Percentiles rank a stretch among this genome's conserved stretches.
phyloP scores from a whole-genome alignment of 305 asterid species.

The Rubia tinctorum region DNA sequence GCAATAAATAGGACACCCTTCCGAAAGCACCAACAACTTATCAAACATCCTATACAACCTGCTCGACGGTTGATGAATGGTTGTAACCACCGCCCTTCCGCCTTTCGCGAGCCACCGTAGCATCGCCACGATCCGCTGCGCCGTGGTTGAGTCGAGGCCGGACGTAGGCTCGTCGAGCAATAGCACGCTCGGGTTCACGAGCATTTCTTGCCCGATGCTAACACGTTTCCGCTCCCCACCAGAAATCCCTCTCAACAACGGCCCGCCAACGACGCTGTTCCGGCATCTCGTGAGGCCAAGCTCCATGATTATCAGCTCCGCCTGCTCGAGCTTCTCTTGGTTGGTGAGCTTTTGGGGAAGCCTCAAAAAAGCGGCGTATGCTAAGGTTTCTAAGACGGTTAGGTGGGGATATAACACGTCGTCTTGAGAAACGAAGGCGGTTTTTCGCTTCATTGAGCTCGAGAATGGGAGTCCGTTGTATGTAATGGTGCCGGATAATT shows the following conservation, averaged over 20 bases:
- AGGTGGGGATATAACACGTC: slow-evolving; percentile 76
- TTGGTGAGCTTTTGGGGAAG: slow-evolving; percentile 45
- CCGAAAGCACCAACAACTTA: slow-evolving; percentile 58
- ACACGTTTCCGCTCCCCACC: slow-evolving; percentile 85
- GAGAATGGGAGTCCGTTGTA: slow-evolving; percentile 62
- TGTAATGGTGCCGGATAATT: slow-evolving; percentile 55
- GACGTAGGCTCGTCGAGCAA: slow-evolving; percentile 88
- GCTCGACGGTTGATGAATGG: slow-evolving; percentile 85
- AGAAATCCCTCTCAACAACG: slow-evolving; percentile 55
- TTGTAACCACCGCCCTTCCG: slow-evolving; percentile 67
- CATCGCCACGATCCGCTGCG: slow-evolving; percentile 56
- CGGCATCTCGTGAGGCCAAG: slow-evolving; percentile 63
- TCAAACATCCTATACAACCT: slow-evolving; percentile 73
- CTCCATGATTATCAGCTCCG: slow-evolving; percentile 47
- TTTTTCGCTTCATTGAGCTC: slow-evolving; percentile 46
- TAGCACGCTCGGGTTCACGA: slow-evolving; percentile 70
- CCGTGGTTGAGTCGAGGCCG: slow-evolving; percentile 81
- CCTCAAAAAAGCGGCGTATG: slow-evolving; percentile 60
- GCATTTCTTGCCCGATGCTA: slow-evolving; percentile 85
- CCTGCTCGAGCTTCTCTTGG: slow-evolving; percentile 53
- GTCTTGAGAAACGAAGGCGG: slow-evolving; percentile 78
- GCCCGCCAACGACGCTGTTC: slow-evolving; percentile 58
- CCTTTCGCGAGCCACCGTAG: slow-evolving; percentile 54
- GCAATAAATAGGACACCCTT: slow-evolving; percentile 61
- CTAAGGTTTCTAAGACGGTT: slow-evolving; percentile 71